Evolutionary conservation across 345 rosid species (phyloP).

Genomic region (Gossypium mustelinum): DNA sequence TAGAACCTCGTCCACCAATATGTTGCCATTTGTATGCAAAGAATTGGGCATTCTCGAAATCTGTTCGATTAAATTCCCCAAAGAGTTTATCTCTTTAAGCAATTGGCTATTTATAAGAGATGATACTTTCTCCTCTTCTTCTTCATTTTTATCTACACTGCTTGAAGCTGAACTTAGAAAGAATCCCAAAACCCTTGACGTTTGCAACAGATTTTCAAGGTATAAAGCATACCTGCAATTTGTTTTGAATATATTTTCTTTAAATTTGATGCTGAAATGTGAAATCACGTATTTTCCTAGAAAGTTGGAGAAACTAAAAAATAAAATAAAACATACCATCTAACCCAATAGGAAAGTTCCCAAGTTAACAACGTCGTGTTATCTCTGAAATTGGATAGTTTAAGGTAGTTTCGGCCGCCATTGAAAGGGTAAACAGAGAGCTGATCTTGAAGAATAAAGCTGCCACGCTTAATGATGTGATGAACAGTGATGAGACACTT

Average conservation of each 20-base stretch:
- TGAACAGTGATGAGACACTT: conserved; percentile 69
- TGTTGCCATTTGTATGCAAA: conserved; percentile 28
- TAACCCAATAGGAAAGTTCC: conserved; percentile 83
- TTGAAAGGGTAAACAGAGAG: conserved; percentile 66
- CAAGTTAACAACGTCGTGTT: conserved; percentile 48
- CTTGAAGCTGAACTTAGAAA: conserved; percentile 52
- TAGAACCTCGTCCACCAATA: conserved; percentile 36
- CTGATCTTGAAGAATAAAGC: conserved; percentile 86
- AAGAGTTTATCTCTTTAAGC: conserved; percentile 47
- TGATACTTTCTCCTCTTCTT: conserved; percentile 49
- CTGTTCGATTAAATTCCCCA: conserved; percentile 50
- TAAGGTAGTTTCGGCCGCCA: conserved; percentile 85
- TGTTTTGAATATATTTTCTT: background rate
- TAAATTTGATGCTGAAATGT: background rate
- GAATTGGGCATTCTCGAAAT: conserved; percentile 46
- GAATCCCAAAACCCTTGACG: conserved; percentile 62
- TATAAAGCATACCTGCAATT: conserved; percentile 54
- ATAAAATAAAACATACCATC: conserved; percentile 50
- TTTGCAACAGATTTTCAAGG: conserved; percentile 57
- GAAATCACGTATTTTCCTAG: background rate
- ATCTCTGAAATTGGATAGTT: conserved; percentile 74
- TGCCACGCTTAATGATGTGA: conserved; percentile 59
- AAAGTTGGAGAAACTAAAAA: background rate
- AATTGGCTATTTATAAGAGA: conserved; percentile 43
- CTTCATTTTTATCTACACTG: conserved; percentile 41